These are phyloP conservation scores for Colletotrichum sp. DNA, from an alignment of 2,329 filamentous ascomycete genomes.

Conservation along the genomic window DNA sequence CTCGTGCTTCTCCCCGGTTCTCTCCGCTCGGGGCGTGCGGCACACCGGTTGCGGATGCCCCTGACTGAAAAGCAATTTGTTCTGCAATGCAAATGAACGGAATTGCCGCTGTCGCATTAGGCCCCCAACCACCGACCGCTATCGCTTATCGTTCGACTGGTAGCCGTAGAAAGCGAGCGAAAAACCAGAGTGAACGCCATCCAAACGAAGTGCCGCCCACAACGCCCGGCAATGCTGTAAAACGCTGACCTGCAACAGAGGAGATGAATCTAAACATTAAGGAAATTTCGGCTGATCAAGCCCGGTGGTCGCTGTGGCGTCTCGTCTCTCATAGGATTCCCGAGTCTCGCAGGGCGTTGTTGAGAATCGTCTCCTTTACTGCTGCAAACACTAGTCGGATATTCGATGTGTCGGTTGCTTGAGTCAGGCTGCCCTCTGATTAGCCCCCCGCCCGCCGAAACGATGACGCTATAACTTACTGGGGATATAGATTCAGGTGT, in stretches of 20 bases:
- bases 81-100: background rate
- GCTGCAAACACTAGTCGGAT: slow-evolving; percentile 97
- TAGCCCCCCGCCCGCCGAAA: slow-evolving; percentile 1
- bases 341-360: slow-evolving; percentile 97
- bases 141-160: background rate
- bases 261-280: slow-evolving; percentile 22
- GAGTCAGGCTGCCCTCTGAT: slow-evolving; percentile 73
- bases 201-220: slow-evolving; percentile 23
- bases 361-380: slow-evolving; percentile 97
- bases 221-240: slow-evolving; percentile 26
- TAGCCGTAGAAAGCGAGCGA: slow-evolving; percentile 14
- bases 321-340: slow-evolving; percentile 76
- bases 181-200: slow-evolving; percentile 24
- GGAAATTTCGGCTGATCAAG: background rate
- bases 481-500: slow-evolving; percentile 94
- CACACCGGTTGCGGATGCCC: slow-evolving; percentile 8
- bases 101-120: background rate
- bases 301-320: background rate
- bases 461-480: slow-evolving; percentile 67
- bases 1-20: background rate
- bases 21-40: background rate
- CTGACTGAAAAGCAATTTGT: background rate
- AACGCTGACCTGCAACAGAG: slow-evolving; percentile 24
- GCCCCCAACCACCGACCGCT: slow-evolving; percentile 1
- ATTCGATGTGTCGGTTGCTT: slow-evolving; percentile 98